Evolutionary conservation across 768 basidiomycete species (phyloP).

Genomic region (Kwoniella sp.): DNA sequence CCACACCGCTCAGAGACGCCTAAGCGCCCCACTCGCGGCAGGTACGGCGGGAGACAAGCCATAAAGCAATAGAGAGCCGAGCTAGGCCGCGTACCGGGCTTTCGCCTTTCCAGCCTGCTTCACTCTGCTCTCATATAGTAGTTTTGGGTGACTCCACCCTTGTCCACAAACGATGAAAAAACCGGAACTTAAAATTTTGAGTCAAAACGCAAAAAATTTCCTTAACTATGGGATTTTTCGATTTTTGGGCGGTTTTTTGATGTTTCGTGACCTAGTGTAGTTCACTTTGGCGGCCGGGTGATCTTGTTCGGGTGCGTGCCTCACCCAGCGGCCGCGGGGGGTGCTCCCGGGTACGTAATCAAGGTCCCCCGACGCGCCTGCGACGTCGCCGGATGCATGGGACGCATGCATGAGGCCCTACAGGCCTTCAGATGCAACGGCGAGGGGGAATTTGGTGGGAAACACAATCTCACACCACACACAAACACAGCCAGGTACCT

Average conservation of each 20-base stretch:
- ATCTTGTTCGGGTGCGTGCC: too few relatives aligned
- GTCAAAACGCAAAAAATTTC: constrained; percentile 28
- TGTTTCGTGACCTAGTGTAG: constrained; percentile 9
- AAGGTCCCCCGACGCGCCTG: too few relatives aligned
- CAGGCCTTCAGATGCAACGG: too few relatives aligned
- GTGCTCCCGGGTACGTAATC: too few relatives aligned
- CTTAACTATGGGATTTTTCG: constrained; percentile 17
- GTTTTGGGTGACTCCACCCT: constrained; percentile 8
- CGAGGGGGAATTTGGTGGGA: neutral
- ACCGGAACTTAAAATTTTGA: constrained; percentile 21
- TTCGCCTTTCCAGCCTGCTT: too few relatives aligned
- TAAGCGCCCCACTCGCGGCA: constrained; percentile 7
- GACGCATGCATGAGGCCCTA: too few relatives aligned
- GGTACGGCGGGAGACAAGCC: neutral
- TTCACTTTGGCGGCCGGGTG: constrained; percentile 8
- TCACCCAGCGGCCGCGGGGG: too few relatives aligned
- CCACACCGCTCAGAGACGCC: constrained; percentile 3
- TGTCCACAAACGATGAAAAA: constrained; percentile 16
- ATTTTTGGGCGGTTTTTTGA: constrained; percentile 19
- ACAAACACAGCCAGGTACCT: neutral
- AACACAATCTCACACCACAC: constrained; percentile 3
- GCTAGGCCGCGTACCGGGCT: neutral
- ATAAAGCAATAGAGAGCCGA: constrained; percentile 9
- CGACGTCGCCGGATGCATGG: too few relatives aligned
- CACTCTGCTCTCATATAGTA: constrained; percentile 24